Conservation (phyloP, 139 green algal species). For the Marvania coccoides region DNA sequence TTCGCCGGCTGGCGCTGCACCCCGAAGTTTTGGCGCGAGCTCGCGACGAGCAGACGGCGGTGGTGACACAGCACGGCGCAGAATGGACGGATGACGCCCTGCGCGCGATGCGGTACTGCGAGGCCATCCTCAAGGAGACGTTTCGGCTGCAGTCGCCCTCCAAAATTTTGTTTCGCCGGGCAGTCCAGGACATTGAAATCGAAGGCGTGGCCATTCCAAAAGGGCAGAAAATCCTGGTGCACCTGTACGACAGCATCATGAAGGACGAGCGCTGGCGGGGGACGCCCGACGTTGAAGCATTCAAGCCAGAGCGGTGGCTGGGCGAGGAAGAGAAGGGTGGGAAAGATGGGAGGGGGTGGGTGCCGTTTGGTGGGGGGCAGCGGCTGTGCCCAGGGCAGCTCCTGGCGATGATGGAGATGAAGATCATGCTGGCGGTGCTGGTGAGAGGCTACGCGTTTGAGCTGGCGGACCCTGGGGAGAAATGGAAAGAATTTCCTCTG, state of each 20-base stretch:
- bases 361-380: conserved; percentile 19
- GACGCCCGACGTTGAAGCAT: not conserved
- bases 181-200: conserved; percentile 12
- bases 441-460: not conserved
- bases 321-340: not conserved
- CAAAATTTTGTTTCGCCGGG: not conserved
- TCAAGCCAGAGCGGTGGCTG: conserved; percentile 27
- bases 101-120: conserved; percentile 12
- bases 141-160: not conserved
- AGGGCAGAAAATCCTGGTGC: not conserved
- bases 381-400: conserved; percentile 12
- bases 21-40: not conserved
- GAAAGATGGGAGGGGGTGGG: not conserved
- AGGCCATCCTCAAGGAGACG: not conserved
- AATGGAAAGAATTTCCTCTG: not conserved
- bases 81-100: conserved; percentile 5
- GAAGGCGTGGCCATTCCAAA: conserved; percentile 3
- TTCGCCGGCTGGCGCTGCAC: not conserved
- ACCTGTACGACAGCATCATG: not conserved
- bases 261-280: conserved; percentile 6
- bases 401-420: conserved; percentile 14
- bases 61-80: conserved; percentile 10
- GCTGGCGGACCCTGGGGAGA: not conserved
- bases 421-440: conserved; percentile 5
- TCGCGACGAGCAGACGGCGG: not conserved